A percentile compares a stretch with the other conserved stretches of the same genome.
Evolutionary conservation across 2,329 filamentous ascomycete genomes (phyloP).

Genomic region (Didymella glomerata): DNA sequence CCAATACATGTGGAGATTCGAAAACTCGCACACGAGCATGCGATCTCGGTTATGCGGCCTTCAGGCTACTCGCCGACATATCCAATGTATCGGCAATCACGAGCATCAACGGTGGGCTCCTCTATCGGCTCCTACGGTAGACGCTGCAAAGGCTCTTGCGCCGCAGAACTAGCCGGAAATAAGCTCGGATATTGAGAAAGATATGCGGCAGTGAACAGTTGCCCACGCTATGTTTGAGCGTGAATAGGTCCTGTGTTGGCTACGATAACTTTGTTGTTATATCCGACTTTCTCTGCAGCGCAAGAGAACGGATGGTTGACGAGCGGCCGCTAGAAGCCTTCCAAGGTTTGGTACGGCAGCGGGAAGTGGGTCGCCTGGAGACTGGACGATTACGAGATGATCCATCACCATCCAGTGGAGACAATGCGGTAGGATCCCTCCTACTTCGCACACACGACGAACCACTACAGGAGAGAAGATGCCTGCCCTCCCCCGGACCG

Average conservation of each 20-base stretch:
- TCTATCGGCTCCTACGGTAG: background rate
- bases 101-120: constrained; percentile 3
- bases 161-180: too few species aligned
- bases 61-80: constrained; percentile 14
- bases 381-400: background rate
- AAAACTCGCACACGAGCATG: constrained; percentile 6
- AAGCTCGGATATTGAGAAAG: too few species aligned
- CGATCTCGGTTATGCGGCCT: constrained; percentile 10
- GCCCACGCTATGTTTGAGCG: too few species aligned
- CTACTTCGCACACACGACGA: background rate
- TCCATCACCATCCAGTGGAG: background rate
- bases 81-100: constrained; percentile 4
- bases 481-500: background rate
- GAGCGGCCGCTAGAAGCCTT: constrained; percentile 15
- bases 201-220: too few species aligned
- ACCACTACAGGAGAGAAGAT: background rate
- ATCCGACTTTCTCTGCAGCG: too few species aligned
- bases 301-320: background rate
- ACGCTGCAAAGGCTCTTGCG: background rate
- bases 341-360: too few species aligned
- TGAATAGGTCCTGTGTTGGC: too few species aligned
- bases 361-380: constrained; percentile 15
- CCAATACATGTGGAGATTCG: constrained; percentile 14
- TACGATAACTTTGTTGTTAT: too few species aligned
- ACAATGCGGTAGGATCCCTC: background rate